These are phyloP conservation scores for Starmerella khaoyaiensis DNA, from an alignment of 805 yeast species.

Conservation along the genomic window DNA sequence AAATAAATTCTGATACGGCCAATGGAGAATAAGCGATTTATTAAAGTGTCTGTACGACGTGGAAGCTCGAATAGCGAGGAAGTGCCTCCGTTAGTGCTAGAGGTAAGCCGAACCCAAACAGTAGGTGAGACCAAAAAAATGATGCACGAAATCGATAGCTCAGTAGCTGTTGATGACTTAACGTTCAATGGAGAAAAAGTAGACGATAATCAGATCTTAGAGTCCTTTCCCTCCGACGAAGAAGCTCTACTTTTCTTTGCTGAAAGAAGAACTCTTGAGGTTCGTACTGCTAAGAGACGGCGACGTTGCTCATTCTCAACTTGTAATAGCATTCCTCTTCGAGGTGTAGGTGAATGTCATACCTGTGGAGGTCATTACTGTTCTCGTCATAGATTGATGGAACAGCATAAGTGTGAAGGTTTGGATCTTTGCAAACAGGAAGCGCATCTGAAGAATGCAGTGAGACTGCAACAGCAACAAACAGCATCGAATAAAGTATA, in stretches of 20 bases:
- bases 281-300: slow-evolving; percentile 29
- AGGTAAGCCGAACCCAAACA: slow-evolving; percentile 23
- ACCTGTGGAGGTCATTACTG: slow-evolving; percentile 78
- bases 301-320: slow-evolving; percentile 39
- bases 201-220: slow-evolving; percentile 25
- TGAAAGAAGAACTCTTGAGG: slow-evolving; percentile 23
- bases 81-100: slow-evolving; percentile 19
- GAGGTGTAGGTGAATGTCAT: slow-evolving; percentile 67
- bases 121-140: slow-evolving; percentile 27
- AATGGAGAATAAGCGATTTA: slow-evolving; percentile 16
- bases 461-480: slow-evolving; percentile 70
- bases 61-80: slow-evolving; percentile 14
- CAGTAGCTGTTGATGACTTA: slow-evolving; percentile 24
- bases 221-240: slow-evolving; percentile 23
- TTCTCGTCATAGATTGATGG: slow-evolving; percentile 74
- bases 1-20: background rate
- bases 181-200: slow-evolving; percentile 23
- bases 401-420: slow-evolving; percentile 70
- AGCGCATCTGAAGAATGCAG: slow-evolving; percentile 74
- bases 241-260: slow-evolving; percentile 23
- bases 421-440: slow-evolving; percentile 68
- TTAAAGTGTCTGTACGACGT: slow-evolving; percentile 21
- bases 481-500: slow-evolving; percentile 63
- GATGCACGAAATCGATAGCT: slow-evolving; percentile 23
- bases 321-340: slow-evolving; percentile 52